Conservation (phyloP, 257 asterid species). For the Misopates orontium region DNA sequence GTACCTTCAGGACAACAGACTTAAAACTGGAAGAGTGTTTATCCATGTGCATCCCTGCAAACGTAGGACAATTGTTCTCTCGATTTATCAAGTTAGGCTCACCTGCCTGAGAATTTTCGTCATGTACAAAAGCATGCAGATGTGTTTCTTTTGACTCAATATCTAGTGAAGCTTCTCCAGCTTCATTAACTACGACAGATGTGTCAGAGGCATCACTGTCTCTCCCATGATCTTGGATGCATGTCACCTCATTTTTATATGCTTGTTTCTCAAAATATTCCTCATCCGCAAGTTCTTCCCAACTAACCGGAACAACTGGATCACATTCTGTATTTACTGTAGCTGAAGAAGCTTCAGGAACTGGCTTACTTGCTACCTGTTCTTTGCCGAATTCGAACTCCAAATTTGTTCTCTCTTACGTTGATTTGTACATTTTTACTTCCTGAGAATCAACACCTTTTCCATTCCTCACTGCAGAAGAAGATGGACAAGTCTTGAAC, state of each 20-base stretch:
- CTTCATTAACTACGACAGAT: conserved; percentile 21
- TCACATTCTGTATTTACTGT: conserved; percentile 5
- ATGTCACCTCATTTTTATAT: conserved; percentile 12
- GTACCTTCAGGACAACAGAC: conserved; percentile 40
- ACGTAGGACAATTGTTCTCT: conserved; percentile 2
- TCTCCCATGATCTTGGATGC: conserved; percentile 30
- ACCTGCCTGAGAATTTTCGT: not conserved
- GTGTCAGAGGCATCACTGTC: conserved; percentile 13
- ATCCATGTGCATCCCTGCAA: conserved; percentile 13
- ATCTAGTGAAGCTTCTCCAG: conserved; percentile 19
- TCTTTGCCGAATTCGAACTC: too few species aligned
- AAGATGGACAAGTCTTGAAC: not conserved
- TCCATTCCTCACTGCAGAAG: not conserved
- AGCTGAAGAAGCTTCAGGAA: conserved; percentile 29
- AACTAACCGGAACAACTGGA: conserved; percentile 27
- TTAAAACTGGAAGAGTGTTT: conserved; percentile 26
- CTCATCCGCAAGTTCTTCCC: conserved; percentile 27
- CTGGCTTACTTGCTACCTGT: conserved; percentile 10
- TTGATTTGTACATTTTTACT: too few species aligned
- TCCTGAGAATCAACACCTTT: too few species aligned
- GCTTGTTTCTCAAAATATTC: conserved; percentile 25
- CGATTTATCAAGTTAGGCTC: conserved; percentile 17
- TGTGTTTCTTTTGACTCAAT: conserved; percentile 13
- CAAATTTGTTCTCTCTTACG: conserved; percentile 13
- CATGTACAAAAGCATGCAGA: not conserved